These are phyloP conservation scores for Thielaviopsis euricoi DNA, from an alignment of 2,329 filamentous ascomycete species.

Conservation along the genomic window DNA sequence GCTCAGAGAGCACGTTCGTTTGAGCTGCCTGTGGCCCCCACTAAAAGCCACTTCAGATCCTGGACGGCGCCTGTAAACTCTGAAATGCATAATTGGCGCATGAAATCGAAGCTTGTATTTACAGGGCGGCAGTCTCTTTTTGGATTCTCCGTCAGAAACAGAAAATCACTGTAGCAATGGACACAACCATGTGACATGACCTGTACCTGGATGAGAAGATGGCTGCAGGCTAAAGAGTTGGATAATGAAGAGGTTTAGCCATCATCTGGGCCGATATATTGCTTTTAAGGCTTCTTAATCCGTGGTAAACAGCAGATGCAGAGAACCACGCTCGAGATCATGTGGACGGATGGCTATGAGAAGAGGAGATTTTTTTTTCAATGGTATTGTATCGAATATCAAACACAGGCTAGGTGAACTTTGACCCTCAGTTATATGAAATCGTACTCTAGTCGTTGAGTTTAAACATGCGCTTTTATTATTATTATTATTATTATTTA, in stretches of 20 bases:
- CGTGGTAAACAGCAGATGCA: not conserved
- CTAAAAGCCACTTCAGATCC: not conserved
- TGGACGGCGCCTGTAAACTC: not conserved
- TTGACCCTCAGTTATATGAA: too few relatives aligned
- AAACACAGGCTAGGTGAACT: too few relatives aligned
- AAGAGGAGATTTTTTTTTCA: not conserved
- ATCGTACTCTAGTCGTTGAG: too few relatives aligned
- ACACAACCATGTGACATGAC: not conserved
- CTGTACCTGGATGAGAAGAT: not conserved
- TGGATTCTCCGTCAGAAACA: not conserved
- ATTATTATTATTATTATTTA: too few relatives aligned
- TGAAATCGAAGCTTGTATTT: not conserved
- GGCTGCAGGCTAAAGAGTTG: not conserved
- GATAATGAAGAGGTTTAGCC: not conserved
- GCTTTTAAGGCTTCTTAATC: not conserved
- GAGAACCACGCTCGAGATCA: not conserved
- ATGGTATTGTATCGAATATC: too few relatives aligned
- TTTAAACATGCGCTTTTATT: too few relatives aligned
- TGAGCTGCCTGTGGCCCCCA: not conserved
- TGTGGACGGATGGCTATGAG: not conserved
- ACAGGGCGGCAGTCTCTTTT: not conserved
- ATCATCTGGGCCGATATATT: not conserved
- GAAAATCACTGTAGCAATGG: not conserved
- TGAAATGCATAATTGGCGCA: not conserved
- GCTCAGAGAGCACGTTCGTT: not conserved